Evolutionary conservation across 208 protist species (phyloP), one percentile per base, ranked within the genome.

Genomic region (Leishmania gerbilli): DNA sequence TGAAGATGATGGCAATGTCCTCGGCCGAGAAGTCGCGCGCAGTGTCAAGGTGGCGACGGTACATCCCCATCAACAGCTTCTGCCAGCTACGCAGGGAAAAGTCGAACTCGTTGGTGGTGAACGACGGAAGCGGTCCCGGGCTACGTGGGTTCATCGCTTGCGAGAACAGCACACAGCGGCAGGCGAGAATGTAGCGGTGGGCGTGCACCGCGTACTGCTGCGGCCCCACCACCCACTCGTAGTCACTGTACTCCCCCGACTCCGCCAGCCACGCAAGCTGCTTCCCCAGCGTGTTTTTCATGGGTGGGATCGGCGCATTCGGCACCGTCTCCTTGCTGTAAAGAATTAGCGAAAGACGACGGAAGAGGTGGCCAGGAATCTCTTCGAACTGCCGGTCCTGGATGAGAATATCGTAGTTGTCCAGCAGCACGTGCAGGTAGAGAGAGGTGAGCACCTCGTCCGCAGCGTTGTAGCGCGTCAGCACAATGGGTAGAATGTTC

Each of bases 281-380:
- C 84, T 87, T 92, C 58, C 90, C 89, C 74, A 97, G 89, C 5
- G 92, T 93, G 74, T 92, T 92, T 87, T 90, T 93, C 83, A 92
- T 86, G 9, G 79, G 49, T 17, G 94, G 94, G 51, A 96, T 93
- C 9, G 83, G 80, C 42, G 90, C 88, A 68, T 87, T 86, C 53
- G 91, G 92, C 56, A 97, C 82, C 47, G 86, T 87, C 79, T 97
- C 94, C 67, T 90, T 87, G 24, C 87, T 87, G 45, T 87, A 89
- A 11, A 95, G 65, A 76, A 97, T 97, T 45, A 96, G 90, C 13
- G 92, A 97, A n/a, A 98, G 88, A 37, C 93, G 90, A 17, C 95
- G 90, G 85, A 95, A 96, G n/a, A 98, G 84, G 72, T 98, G 93
- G 11, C 95, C 95, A 0, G 95, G 95, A 71, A 98, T 97, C 77